A percentile compares a stretch with the other conserved stretches of the same genome.
Conservation (phyloP, 805 yeast species). For the Hanseniaspora taiwanica region DNA sequence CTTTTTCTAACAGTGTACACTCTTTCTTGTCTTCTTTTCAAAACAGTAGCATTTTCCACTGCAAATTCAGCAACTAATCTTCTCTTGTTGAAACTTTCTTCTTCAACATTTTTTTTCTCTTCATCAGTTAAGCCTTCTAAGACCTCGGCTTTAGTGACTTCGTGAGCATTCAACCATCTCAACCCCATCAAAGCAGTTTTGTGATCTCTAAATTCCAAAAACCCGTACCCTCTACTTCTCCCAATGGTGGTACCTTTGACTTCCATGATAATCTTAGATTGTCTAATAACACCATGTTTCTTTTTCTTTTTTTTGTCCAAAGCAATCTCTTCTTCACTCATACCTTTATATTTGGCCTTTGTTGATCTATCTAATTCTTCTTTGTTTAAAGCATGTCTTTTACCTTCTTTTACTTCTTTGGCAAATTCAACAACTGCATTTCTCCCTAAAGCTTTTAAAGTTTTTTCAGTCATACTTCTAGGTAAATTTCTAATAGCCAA, state of each 20-base stretch:
- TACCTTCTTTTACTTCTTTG: conserved; percentile 60
- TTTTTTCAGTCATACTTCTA: conserved; percentile 77
- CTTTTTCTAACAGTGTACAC: conserved; percentile 20
- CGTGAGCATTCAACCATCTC: conserved; percentile 93
- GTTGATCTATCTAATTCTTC: conserved; percentile 79
- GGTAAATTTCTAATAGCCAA: conserved; percentile 91
- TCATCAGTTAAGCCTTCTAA: conserved; percentile 58
- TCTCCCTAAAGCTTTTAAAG: conserved; percentile 83
- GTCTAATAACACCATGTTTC: conserved; percentile 82
- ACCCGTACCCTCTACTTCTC: conserved; percentile 93
- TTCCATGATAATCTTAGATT: conserved; percentile 87
- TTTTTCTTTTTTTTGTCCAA: conserved; percentile 46
- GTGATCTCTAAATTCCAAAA: conserved; percentile 86
- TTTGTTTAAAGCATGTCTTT: conserved; percentile 74
- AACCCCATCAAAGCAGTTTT: conserved; percentile 88
- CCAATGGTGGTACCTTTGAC: conserved; percentile 78
- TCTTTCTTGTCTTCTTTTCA: conserved; percentile 76
- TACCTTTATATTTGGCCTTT: conserved; percentile 39
- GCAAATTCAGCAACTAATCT: conserved; percentile 90
- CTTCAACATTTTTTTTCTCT: conserved; percentile 40
- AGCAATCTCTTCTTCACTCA: conserved; percentile 26
- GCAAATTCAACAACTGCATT: conserved; percentile 93
- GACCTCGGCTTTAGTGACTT: conserved; percentile 59
- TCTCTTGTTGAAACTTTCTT: conserved; percentile 47
- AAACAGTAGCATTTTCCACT: conserved; percentile 85